A percentile compares a stretch with the other conserved stretches of the same genome.
phyloP scores from a whole-genome alignment of 148 eudicot genomes.

The Nyssa sinensis region DNA sequence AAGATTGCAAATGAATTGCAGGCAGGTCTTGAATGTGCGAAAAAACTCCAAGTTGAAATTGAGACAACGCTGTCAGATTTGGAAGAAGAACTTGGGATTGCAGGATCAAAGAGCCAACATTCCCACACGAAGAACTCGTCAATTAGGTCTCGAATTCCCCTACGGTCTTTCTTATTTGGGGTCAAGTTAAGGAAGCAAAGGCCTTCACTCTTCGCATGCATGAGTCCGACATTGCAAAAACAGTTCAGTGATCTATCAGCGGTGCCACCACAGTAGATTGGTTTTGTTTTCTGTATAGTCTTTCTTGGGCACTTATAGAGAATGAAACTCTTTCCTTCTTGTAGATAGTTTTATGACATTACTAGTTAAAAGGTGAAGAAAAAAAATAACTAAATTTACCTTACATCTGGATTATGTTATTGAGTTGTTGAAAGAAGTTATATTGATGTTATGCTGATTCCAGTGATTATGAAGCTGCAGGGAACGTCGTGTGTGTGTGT shows the following conservation, averaged over 20 bases:
- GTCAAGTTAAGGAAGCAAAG: constrained; percentile 57
- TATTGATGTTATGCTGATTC: too few relatives aligned
- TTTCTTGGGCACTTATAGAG: background rate
- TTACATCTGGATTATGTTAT: too few relatives aligned
- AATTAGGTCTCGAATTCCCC: constrained; percentile 50
- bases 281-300: background rate
- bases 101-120: constrained; percentile 19
- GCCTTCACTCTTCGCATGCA: constrained; percentile 53
- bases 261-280: constrained; percentile 11
- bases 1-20: constrained; percentile 61
- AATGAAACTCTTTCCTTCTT: background rate
- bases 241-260: constrained; percentile 32
- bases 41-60: constrained; percentile 44
- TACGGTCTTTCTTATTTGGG: constrained; percentile 70
- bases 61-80: constrained; percentile 37
- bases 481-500: too few relatives aligned
- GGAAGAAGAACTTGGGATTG: constrained; percentile 59
- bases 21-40: constrained; percentile 51
- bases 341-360: background rate
- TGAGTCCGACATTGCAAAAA: constrained; percentile 42
- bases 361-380: background rate
- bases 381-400: too few relatives aligned
- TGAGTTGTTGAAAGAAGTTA: too few relatives aligned
- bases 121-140: constrained; percentile 29
- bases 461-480: too few relatives aligned